These are phyloP conservation scores for Cutaneotrichosporon spelunceum DNA, from an alignment of 1,284 basidiomycete species.

Conservation along the genomic window DNA sequence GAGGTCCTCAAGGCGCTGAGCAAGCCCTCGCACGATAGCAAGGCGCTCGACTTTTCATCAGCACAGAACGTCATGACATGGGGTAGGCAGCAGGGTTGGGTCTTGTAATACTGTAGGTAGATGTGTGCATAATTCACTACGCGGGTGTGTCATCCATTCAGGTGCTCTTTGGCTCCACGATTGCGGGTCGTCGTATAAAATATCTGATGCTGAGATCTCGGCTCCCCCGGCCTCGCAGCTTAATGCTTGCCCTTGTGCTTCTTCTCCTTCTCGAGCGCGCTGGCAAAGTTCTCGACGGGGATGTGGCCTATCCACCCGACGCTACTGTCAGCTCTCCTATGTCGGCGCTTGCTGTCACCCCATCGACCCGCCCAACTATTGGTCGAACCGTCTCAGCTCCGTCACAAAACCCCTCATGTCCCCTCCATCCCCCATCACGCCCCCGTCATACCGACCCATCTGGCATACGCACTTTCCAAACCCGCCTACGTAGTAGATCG, in stretches of 20 bases:
- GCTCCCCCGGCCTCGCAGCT: background rate
- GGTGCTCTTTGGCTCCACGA: too few relatives aligned
- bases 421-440: background rate
- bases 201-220: background rate
- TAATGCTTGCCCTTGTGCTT: background rate
- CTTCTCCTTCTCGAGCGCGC: slow-evolving; percentile 19
- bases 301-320: slow-evolving; percentile 61
- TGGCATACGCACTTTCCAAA: slow-evolving; percentile 58
- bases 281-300: slow-evolving; percentile 57
- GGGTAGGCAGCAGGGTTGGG: slow-evolving; percentile 13
- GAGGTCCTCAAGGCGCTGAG: slow-evolving; percentile 10
- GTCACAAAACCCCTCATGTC: background rate
- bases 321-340: slow-evolving; percentile 21
- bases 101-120: background rate
- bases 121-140: background rate
- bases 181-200: too few relatives aligned
- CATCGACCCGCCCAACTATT: background rate
- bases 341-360: too few relatives aligned
- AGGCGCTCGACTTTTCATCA: slow-evolving; percentile 1
- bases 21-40: background rate
- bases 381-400: background rate
- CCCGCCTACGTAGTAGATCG: slow-evolving; percentile 64
- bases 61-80: slow-evolving; percentile 11
- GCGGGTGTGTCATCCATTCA: background rate
- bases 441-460: too few relatives aligned